These are phyloP conservation scores for Wallacemonas sp. DNA, from an alignment of 208 protist genomes.

Conservation along the genomic window DNA sequence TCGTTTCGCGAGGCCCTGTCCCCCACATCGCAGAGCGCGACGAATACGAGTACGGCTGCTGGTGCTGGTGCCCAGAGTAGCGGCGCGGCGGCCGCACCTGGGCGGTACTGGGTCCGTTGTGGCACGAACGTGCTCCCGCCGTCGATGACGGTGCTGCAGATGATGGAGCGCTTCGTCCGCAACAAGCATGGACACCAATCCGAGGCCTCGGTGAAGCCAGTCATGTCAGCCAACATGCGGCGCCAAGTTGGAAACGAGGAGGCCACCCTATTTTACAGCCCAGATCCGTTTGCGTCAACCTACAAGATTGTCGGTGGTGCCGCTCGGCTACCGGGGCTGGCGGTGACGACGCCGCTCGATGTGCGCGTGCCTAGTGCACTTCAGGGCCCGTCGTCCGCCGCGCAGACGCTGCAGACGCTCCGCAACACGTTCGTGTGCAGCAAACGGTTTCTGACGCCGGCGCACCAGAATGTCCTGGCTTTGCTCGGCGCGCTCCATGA, in stretches of 20 bases:
- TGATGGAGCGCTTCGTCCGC: conserved; percentile 48
- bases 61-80: not conserved
- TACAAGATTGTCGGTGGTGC: conserved; percentile 21
- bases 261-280: conserved; percentile 68
- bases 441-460: conserved; percentile 39
- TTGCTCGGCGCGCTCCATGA: conserved; percentile 65
- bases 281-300: conserved; percentile 45
- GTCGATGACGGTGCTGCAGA: conserved; percentile 77
- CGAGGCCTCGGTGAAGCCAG: conserved; percentile 3
- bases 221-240: not conserved
- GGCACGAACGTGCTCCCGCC: conserved; percentile 66
- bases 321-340: not conserved
- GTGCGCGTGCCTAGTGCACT: conserved; percentile 25
- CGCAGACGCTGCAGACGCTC: conserved; percentile 27
- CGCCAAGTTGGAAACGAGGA: conserved; percentile 17
- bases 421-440: conserved; percentile 50
- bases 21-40: not conserved
- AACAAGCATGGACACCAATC: conserved; percentile 2
- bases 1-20: conserved; percentile 4
- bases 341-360: conserved; percentile 16
- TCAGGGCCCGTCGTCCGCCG: conserved; percentile 19
- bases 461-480: conserved; percentile 58
- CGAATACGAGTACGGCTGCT: not conserved
- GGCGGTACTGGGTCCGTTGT: conserved; percentile 62
- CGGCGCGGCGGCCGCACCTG: too few relatives aligned